Evolutionary conservation across 495 filamentous ascomycete genomes (phyloP), one percentile per base, ranked within the genome.

Genomic region (Penicillium atrosanguineum): DNA sequence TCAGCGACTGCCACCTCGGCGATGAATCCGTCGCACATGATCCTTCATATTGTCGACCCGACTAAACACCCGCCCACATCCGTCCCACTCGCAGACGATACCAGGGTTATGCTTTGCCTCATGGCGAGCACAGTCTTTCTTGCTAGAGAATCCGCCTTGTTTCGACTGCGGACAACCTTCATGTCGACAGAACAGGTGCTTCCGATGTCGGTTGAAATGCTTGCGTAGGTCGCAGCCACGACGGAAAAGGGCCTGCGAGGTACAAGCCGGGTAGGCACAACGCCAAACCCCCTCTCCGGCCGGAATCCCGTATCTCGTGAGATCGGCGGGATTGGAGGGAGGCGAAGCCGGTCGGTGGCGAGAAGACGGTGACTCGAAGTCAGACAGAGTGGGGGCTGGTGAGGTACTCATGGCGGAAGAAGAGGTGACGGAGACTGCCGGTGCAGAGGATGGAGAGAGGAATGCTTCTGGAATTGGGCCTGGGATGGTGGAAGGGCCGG

Each of bases 21-120:
- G 54, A 57, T 82, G 79, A 49, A 80, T 80, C 40, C 78, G 54
- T 39, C 73, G 63, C 15, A 82, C 75, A 69, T 82, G 79, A 60
- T 82, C 76, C 44, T 78, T 79, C 83, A 87, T 87, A 59, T 87
- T 87, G 52, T 87, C 83, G 11, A 83, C 76, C 21, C 83, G 69
- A 64, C 81, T 84, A 55, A 87, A 87, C 8, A 86, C 70, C 45
- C 81, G 64, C 14, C 73, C 76, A 58, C 83, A 87, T 3, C 74
- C 80, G 20, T 74, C 69, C 76, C 78, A 84, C 48, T 84, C 76
- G 57, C 83, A 87, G 2, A 69, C 48, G 25, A 87, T 73, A 11
- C 70, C 75, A 1, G 83, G 83, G 41, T 84, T 83, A 62, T 87
- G 83, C 53, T 80, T 83, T 18, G 83, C 83, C 59, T 85, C 83